Evolutionary conservation across 495 filamentous ascomycete genomes (phyloP), one percentile per base, ranked within the genome.

Genomic region (Oleoguttula mirabilis): DNA sequence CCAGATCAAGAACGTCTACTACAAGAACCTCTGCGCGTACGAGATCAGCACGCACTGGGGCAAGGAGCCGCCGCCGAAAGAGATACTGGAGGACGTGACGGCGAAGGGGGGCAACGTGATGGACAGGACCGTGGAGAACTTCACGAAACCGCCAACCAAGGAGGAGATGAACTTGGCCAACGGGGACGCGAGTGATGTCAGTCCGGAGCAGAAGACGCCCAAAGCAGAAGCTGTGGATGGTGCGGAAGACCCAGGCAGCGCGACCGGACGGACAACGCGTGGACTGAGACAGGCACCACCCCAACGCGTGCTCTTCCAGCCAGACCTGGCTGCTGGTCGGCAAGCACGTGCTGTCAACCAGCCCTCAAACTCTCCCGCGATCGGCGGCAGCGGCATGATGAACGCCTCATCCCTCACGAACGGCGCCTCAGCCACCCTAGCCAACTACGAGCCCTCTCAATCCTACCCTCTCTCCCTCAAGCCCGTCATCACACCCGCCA

Each of bases 251-350:
- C 70, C 73, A 3, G 71, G 73, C 10, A 74, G 68, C 38, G 72
- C 68, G 12, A 67, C 62, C 3, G 75, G 73, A 11, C 64, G 80
- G 22, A 70, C 69, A 20, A 79, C 77, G 12, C 68, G 80, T 60
- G 68, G 82, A 46, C 69, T 90, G 37, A 70, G 84, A 36, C 82
- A 86, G 55, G 79, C 79, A 16, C 84, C 84, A 23, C 79, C 84
- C 1, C 83, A 81, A 45, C 69, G 84, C 47, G 71, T 82, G 4
- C 72, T 85, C n/a, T 90, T 86, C 62, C 80, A 85, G 53, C 82
- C 83, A 3, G 83, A 88, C 47, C 70, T 79, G 0, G 66, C 68
- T 10, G 64, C 75, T 0, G 63, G 72, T 15, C 64, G 79, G 36
- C 72, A 76, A 49, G 73, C 66, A 4, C 68, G 80, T 35, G 70